Evolutionary conservation across 768 basidiomycete species (phyloP).

Genomic region (Collybiopsis confluens): DNA sequence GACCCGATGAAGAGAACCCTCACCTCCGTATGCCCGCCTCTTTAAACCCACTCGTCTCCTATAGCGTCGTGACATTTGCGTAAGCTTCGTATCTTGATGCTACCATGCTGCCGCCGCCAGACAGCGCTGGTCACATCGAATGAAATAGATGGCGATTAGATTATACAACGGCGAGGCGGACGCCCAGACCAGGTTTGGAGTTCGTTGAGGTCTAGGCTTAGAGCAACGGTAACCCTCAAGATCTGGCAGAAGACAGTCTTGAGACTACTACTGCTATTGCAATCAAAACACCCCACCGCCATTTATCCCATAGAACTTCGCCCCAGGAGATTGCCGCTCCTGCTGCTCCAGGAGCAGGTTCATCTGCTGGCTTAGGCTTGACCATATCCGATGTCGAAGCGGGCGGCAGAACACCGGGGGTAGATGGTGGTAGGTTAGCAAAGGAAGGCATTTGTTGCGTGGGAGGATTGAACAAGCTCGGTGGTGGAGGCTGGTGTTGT

Average conservation of each 20-base stretch:
- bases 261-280: constrained; percentile 76
- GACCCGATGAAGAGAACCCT: too few species aligned
- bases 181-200: too few species aligned
- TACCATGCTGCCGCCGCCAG: too few species aligned
- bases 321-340: constrained; percentile 64
- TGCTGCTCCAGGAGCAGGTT: constrained; percentile 22
- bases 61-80: too few species aligned
- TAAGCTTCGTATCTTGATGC: too few species aligned
- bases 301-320: constrained; percentile 74
- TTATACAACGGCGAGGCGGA: too few species aligned
- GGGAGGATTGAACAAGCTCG: background rate
- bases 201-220: too few species aligned
- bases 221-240: too few species aligned
- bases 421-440: constrained; percentile 12
- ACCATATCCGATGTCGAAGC: constrained; percentile 2
- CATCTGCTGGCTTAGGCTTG: constrained; percentile 19
- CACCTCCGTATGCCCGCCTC: too few species aligned
- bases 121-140: too few species aligned
- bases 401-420: constrained; percentile 17
- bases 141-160: too few species aligned
- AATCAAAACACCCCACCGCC: constrained; percentile 78
- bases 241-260: constrained; percentile 54
- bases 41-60: too few species aligned
- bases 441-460: constrained; percentile 11
- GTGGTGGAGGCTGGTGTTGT: constrained; percentile 38